phyloP scores from a whole-genome alignment of 2,329 filamentous ascomycete species.

The Sporothrix protearum region DNA sequence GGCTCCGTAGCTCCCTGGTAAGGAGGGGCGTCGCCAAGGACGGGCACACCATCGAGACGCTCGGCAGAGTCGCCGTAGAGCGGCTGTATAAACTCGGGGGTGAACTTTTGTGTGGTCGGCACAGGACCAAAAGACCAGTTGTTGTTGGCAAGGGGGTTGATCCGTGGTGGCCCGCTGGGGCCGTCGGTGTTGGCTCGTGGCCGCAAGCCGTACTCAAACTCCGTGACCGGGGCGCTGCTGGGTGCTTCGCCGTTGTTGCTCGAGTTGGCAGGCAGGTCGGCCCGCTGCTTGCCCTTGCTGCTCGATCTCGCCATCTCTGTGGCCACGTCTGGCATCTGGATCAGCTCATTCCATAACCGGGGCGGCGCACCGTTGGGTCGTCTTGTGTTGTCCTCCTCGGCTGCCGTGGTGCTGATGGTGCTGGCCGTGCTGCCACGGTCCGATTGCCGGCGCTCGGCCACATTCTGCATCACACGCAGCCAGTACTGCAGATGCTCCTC shows the following conservation, averaged over 20 bases:
- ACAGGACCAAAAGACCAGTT: conserved; percentile 54
- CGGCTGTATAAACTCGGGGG: background rate
- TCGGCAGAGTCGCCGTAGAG: conserved; percentile 7
- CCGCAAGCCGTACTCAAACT: conserved; percentile 34
- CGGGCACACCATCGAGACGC: background rate
- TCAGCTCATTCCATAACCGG: background rate
- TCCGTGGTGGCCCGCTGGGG: conserved; percentile 42
- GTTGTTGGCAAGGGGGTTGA: conserved; percentile 56
- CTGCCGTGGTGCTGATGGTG: background rate
- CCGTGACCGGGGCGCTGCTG: background rate
- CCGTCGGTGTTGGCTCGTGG: conserved; percentile 58
- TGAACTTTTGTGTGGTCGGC: conserved; percentile 1
- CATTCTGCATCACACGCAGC: conserved; percentile 50
- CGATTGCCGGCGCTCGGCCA: conserved; percentile 29
- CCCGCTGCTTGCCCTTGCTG: conserved; percentile 23
- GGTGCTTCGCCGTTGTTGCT: conserved; percentile 13
- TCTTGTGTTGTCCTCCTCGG: background rate
- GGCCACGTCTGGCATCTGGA: background rate
- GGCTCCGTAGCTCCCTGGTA: background rate
- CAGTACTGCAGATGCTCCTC: conserved; percentile 58
- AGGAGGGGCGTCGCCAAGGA: background rate
- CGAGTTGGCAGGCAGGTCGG: background rate
- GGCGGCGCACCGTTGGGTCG: background rate
- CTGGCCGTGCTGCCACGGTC: conserved; percentile 16
- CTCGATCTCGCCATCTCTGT: conserved; percentile 14